These are phyloP conservation scores for Hyphopichia pseudoburtonii DNA, from an alignment of 1,139 yeast species.

Conservation along the genomic window DNA sequence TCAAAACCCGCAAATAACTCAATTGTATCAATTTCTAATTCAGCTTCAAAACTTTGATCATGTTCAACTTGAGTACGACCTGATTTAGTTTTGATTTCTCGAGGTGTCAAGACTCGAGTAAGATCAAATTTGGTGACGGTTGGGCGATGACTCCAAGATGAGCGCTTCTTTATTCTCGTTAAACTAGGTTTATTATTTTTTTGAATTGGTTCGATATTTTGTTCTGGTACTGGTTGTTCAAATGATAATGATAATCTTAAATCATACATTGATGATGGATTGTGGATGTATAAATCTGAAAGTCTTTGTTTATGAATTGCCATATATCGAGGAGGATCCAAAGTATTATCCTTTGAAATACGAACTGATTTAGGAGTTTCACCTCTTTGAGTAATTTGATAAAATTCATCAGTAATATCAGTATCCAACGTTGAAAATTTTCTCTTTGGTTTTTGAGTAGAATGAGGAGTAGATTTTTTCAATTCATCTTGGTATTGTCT, in stretches of 20 bases:
- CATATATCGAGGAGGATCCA: slow-evolving; percentile 63
- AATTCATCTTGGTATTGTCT: slow-evolving; percentile 42
- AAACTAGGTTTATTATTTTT: slow-evolving; percentile 45
- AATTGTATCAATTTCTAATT: slow-evolving; percentile 69
- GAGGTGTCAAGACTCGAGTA: slow-evolving; percentile 57
- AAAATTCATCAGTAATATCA: slow-evolving; percentile 43
- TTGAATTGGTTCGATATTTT: slow-evolving; percentile 43
- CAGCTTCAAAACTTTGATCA: slow-evolving; percentile 55
- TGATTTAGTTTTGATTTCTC: slow-evolving; percentile 42
- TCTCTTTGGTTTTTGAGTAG: slow-evolving; percentile 28
- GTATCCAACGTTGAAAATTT: slow-evolving; percentile 43
- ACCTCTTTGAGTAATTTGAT: slow-evolving; percentile 36
- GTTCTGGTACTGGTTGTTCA: slow-evolving; percentile 69
- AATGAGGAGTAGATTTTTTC: slow-evolving; percentile 13
- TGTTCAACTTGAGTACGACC: slow-evolving; percentile 41
- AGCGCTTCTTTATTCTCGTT: slow-evolving; percentile 63
- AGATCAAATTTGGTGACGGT: slow-evolving; percentile 72
- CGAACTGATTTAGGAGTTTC: slow-evolving; percentile 63
- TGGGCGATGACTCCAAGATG: slow-evolving; percentile 62
- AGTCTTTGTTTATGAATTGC: slow-evolving; percentile 74
- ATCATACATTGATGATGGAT: slow-evolving; percentile 79
- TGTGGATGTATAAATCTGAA: slow-evolving; percentile 66
- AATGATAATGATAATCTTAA: slow-evolving; percentile 71
- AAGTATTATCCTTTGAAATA: slow-evolving; percentile 58
- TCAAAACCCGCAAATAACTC: slow-evolving; percentile 67